phyloP scores from a whole-genome alignment of 352 stramenopile species.

The Phytophthora megakarya region DNA sequence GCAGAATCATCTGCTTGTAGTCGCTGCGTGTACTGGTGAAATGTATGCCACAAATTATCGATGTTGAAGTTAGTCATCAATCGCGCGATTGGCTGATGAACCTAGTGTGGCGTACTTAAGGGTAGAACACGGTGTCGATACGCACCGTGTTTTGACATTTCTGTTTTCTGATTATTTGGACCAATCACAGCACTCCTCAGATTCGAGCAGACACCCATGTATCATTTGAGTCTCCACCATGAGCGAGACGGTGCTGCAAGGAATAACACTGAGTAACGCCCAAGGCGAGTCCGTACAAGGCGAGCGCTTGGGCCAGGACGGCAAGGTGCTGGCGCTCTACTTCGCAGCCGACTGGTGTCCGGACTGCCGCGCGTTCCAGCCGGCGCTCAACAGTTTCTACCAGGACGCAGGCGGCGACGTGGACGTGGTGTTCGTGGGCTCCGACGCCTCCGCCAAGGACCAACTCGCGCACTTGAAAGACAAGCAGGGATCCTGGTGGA shows the following conservation, averaged over 20 bases:
- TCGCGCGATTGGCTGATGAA: slow-evolving; percentile 17
- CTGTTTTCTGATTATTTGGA: slow-evolving; percentile 1
- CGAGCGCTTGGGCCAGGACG: slow-evolving; percentile 45
- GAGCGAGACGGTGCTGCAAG: slow-evolving; percentile 52
- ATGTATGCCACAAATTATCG: neutral
- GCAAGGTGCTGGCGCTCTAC: slow-evolving; percentile 74
- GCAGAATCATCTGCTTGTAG: neutral
- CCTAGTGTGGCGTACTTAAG: no score
- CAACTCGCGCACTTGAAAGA: slow-evolving; percentile 67
- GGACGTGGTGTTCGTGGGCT: slow-evolving; percentile 84
- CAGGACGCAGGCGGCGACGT: slow-evolving; percentile 50
- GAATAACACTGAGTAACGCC: slow-evolving; percentile 61
- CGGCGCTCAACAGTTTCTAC: slow-evolving; percentile 78
- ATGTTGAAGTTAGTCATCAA: slow-evolving; percentile 19
- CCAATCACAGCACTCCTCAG: slow-evolving; percentile 4
- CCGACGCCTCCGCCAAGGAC: slow-evolving; percentile 59
- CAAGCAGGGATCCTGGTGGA: slow-evolving; percentile 81
- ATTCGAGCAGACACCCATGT: neutral
- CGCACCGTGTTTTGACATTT: neutral
- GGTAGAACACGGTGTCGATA: neutral
- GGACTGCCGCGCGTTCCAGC: slow-evolving; percentile 82
- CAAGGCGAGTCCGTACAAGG: slow-evolving; percentile 49
- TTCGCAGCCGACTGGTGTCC: slow-evolving; percentile 87
- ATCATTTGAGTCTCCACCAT: slow-evolving; percentile 33
- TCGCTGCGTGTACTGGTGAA: neutral